Evolutionary conservation across 2,329 filamentous ascomycete species (phyloP).

Genomic region (Nemania sp.): DNA sequence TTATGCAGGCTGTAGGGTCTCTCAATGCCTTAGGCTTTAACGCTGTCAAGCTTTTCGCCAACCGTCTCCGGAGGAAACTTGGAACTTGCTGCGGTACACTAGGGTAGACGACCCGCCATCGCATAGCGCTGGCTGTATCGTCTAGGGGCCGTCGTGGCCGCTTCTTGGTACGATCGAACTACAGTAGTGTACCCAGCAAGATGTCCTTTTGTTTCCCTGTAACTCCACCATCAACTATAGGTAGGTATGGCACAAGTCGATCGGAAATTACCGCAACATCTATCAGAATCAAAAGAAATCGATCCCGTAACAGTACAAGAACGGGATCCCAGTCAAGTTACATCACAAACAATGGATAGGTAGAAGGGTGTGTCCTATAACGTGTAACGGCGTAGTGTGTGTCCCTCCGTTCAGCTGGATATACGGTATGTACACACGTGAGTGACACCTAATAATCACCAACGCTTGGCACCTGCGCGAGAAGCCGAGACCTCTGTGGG

Average conservation of each 20-base stretch:
- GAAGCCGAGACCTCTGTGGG: slow-evolving; percentile 34
- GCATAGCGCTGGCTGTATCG: background rate
- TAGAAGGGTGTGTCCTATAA: slow-evolving; percentile 2
- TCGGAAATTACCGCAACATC: slow-evolving; percentile 31
- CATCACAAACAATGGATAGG: background rate
- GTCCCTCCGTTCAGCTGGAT: slow-evolving; percentile 7
- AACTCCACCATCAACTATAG: slow-evolving; percentile 15
- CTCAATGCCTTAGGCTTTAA: slow-evolving; percentile 3
- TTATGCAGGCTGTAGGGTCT: background rate
- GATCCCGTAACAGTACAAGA: background rate
- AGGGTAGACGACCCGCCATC: slow-evolving; percentile 30
- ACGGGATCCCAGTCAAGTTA: background rate
- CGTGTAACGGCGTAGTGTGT: background rate
- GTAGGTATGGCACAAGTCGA: background rate
- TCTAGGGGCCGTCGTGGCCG: slow-evolving; percentile 10
- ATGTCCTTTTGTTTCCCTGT: slow-evolving; percentile 5
- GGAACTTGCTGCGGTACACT: slow-evolving; percentile 12
- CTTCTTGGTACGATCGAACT: slow-evolving; percentile 24
- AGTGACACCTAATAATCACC: slow-evolving; percentile 12
- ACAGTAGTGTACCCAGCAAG: background rate
- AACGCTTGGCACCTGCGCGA: slow-evolving; percentile 27
- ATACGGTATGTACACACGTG: slow-evolving; percentile 4
- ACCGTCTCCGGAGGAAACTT: slow-evolving; percentile 6
- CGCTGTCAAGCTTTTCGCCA: slow-evolving; percentile 17
- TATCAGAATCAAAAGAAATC: slow-evolving; percentile 3